phyloP scores from a whole-genome alignment of 1,139 yeast genomes.

The Geotrichum restrictum region DNA sequence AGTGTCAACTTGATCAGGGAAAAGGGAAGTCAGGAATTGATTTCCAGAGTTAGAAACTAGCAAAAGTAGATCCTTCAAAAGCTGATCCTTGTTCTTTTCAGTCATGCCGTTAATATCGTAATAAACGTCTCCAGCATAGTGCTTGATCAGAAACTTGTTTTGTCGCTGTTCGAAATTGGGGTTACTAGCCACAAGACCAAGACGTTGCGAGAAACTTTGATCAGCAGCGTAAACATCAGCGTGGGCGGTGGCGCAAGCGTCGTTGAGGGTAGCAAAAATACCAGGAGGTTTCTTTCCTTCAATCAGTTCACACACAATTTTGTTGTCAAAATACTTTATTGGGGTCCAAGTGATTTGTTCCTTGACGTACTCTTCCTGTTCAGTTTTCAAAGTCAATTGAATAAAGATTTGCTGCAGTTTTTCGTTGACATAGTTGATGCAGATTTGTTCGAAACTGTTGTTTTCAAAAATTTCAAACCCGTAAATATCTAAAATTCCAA shows the following conservation, averaged over 20 bases:
- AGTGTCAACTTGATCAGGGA: conserved; percentile 74
- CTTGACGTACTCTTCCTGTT: conserved; percentile 93
- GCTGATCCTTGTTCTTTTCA: conserved; percentile 92
- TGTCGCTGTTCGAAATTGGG: conserved; percentile 88
- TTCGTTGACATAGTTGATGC: conserved; percentile 96
- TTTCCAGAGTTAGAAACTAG: conserved; percentile 69
- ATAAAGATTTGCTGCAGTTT: conserved; percentile 95
- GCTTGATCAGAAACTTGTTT: conserved; percentile 84
- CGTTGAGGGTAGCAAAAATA: conserved; percentile 91
- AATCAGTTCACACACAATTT: conserved; percentile 94
- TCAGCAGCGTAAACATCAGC: conserved; percentile 98
- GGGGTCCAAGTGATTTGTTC: conserved; percentile 98
- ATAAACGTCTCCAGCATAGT: conserved; percentile 97
- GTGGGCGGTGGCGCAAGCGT: conserved; percentile 96
- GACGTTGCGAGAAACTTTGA: conserved; percentile 89
- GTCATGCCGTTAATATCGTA: conserved; percentile 90
- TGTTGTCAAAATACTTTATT: conserved; percentile 91
- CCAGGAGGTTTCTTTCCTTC: conserved; percentile 97
- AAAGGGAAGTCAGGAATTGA: conserved; percentile 58
- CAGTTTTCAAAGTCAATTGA: conserved; percentile 90
- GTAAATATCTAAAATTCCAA: conserved; percentile 95
- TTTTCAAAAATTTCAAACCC: conserved; percentile 98
- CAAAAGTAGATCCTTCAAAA: conserved; percentile 83
- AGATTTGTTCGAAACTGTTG: conserved; percentile 93
- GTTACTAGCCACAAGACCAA: conserved; percentile 76